A percentile compares a stretch with the other conserved stretches of the same genome.
These are phyloP conservation scores for Neurospora sp. DNA, from an alignment of 495 filamentous ascomycete species.

Conservation along the genomic window DNA sequence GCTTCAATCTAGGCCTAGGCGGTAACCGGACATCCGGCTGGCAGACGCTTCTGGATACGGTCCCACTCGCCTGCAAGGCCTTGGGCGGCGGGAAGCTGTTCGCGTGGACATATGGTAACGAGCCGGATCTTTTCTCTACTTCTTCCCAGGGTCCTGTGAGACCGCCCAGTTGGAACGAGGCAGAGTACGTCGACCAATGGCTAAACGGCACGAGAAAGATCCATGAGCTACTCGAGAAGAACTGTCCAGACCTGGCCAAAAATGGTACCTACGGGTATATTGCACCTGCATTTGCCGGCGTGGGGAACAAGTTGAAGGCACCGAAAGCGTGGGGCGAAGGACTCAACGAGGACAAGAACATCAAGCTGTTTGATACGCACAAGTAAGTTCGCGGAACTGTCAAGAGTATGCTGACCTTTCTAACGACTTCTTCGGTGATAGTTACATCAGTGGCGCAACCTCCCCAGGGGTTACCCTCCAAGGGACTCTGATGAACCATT, in stretches of 20 bases:
- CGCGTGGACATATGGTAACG: constrained; percentile 57
- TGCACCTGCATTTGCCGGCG: constrained; percentile 52
- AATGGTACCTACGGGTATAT: constrained; percentile 40
- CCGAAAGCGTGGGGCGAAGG: constrained; percentile 42
- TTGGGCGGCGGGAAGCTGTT: constrained; percentile 39
- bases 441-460: constrained; percentile 55
- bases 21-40: constrained; percentile 43
- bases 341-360: constrained; percentile 37
- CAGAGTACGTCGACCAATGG: constrained; percentile 53
- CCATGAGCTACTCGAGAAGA: constrained; percentile 33
- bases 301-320: constrained; percentile 41
- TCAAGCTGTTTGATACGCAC: constrained; percentile 51
- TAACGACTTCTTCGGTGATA: constrained; percentile 16
- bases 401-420: not conserved
- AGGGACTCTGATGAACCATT: constrained; percentile 58
- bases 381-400: constrained; percentile 36
- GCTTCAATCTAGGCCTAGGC: constrained; percentile 51
- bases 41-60: constrained; percentile 44
- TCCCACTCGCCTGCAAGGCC: constrained; percentile 50
- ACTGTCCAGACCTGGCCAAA: constrained; percentile 41
- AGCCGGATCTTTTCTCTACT: constrained; percentile 53
- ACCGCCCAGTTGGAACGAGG: constrained; percentile 45
- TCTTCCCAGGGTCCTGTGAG: constrained; percentile 43
- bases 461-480: constrained; percentile 54
- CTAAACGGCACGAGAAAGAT: constrained; percentile 42